phyloP scores from a whole-genome alignment of 2,329 filamentous ascomycete species.

The Rhynchosporium agropyri region DNA sequence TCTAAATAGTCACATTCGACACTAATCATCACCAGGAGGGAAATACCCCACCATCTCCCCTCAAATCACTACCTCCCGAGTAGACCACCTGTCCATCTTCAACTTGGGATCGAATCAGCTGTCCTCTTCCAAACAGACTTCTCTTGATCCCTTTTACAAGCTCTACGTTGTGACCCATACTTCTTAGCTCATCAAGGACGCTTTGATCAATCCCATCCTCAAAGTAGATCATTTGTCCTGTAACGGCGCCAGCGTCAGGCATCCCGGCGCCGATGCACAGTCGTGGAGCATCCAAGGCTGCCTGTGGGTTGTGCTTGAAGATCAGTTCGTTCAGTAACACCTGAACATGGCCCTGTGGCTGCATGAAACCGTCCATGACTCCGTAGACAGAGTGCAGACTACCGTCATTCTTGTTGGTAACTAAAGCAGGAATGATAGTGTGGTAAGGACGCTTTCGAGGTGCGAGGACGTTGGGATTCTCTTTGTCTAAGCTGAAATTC shows the following conservation, averaged over 20 bases:
- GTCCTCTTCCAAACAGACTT: conserved; percentile 15
- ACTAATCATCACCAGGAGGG: conserved; percentile 2
- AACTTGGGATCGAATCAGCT: conserved; percentile 8
- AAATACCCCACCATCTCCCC: conserved; percentile 13
- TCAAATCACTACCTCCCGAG: conserved; percentile 17
- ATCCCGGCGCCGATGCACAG: conserved; percentile 74
- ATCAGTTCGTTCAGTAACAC: conserved; percentile 87
- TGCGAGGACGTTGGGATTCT: conserved; percentile 79
- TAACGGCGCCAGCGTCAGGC: conserved; percentile 11
- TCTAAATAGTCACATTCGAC: no score
- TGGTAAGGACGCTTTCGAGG: conserved; percentile 77
- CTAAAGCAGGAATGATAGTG: conserved; percentile 91
- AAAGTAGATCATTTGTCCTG: conserved; percentile 6
- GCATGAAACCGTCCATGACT: conserved; percentile 98
- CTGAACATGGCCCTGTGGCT: conserved; percentile 94
- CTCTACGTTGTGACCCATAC: conserved; percentile 14
- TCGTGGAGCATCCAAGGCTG: conserved; percentile 84
- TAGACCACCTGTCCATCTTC: conserved; percentile 15
- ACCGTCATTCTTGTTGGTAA: conserved; percentile 74
- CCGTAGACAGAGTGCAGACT: conserved; percentile 85
- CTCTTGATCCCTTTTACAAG: conserved; percentile 11
- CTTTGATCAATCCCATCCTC: conserved; percentile 12
- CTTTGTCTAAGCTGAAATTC: conserved; percentile 73
- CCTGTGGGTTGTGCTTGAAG: conserved; percentile 79
- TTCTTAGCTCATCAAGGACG: conserved; percentile 5